Percentiles rank a stretch among this genome's conserved stretches.
These are phyloP conservation scores for Penicillium cinerascens DNA, from an alignment of 495 filamentous ascomycete genomes.

Conservation along the genomic window DNA sequence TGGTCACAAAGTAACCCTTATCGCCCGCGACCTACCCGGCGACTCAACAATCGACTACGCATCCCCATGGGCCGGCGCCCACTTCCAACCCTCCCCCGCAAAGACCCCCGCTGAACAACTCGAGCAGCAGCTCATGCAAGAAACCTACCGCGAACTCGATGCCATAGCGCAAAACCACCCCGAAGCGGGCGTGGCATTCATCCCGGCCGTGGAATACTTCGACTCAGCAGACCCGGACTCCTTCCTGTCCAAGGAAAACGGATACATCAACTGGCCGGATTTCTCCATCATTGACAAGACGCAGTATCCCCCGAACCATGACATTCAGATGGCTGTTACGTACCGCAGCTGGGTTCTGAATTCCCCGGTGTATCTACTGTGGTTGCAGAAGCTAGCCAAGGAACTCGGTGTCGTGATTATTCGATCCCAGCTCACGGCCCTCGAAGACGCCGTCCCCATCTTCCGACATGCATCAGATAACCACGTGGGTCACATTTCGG, in stretches of 20 bases:
- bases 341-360: constrained; percentile 18
- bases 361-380: constrained; percentile 15
- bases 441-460: constrained; percentile 6
- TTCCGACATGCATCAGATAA: not conserved
- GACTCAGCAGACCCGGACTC: constrained; percentile 7
- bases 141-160: constrained; percentile 15
- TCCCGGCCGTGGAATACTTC: constrained; percentile 14
- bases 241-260: constrained; percentile 7
- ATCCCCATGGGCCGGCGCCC: constrained; percentile 54
- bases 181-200: constrained; percentile 7
- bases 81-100: constrained; percentile 45
- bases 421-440: not conserved
- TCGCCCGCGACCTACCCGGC: no score
- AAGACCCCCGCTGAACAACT: not conserved
- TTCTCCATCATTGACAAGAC: constrained; percentile 4
- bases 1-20: no score
- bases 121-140: constrained; percentile 9
- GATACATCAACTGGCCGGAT: constrained; percentile 14
- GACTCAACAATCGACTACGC: no score
- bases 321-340: constrained; percentile 7
- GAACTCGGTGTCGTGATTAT: constrained; percentile 8
- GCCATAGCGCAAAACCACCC: constrained; percentile 1
- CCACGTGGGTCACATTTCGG: constrained; percentile 8
- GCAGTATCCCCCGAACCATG: constrained; percentile 5
- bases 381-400: constrained; percentile 6